phyloP scores from a whole-genome alignment of 805 yeast species.

The Komagataella ulmi region DNA sequence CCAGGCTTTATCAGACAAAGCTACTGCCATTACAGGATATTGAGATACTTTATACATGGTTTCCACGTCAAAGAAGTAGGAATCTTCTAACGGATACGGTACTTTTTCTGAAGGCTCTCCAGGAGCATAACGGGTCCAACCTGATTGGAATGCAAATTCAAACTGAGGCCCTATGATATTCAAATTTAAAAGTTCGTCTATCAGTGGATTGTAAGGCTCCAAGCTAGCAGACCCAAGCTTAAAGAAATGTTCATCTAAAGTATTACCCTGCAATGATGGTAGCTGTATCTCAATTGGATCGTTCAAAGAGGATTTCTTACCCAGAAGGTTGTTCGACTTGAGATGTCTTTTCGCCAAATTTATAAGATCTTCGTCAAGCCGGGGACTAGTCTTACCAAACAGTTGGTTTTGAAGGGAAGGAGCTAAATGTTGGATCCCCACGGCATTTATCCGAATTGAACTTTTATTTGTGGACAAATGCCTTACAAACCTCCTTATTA shows the following conservation, averaged over 20 bases:
- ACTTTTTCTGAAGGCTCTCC: conserved; percentile 45
- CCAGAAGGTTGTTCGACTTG: conserved; percentile 49
- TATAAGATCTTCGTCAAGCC: conserved; percentile 21
- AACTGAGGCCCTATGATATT: conserved; percentile 21
- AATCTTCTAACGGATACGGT: conserved; percentile 55
- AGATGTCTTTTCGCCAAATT: conserved; percentile 51
- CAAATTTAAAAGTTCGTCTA: conserved; percentile 25
- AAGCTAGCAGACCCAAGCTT: conserved; percentile 47
- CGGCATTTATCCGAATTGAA: conserved; percentile 50
- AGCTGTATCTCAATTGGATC: conserved; percentile 47
- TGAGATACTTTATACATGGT: conserved; percentile 62
- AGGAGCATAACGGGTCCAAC: conserved; percentile 69
- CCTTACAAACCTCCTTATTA: background rate
- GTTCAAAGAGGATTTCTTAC: conserved; percentile 52
- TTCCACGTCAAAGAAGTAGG: conserved; percentile 82
- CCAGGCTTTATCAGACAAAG: conserved; percentile 71
- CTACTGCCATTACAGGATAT: conserved; percentile 73
- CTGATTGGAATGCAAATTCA: conserved; percentile 46
- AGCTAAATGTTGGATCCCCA: conserved; percentile 72
- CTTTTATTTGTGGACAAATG: background rate
- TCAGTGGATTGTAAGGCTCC: conserved; percentile 44
- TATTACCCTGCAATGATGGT: conserved; percentile 62
- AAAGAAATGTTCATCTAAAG: conserved; percentile 78
- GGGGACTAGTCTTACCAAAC: conserved; percentile 30
- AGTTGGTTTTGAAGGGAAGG: conserved; percentile 41